Evolutionary conservation across 805 yeast species (phyloP), one percentile per base, ranked within the genome.

Genomic region (Geotrichum ghanense): DNA sequence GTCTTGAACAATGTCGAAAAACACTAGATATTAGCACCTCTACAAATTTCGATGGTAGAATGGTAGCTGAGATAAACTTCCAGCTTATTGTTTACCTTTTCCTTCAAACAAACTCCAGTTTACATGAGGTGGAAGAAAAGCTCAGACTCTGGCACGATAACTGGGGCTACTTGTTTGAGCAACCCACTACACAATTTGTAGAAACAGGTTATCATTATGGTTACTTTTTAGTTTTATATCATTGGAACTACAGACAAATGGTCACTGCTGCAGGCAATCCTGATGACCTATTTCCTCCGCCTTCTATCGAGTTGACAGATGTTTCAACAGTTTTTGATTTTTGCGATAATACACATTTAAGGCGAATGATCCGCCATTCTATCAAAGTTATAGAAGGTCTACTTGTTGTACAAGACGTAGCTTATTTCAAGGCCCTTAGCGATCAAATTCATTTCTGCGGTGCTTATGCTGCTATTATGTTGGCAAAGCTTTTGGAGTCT

Each of bases 31-130:
- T 76, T 34, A 68, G 79, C 3, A 67, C 75, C 27, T 76, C 88
- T 2, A 81, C 88, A 3, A 81, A 82, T 56, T 84, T 83, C 59
- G 95, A 84, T 58, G 86, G 84, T n/a, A 64, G 92, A 49, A 81
- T 84, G 77, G 80, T 83, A 5, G 80, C 87, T 37, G 94, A 84
- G 60, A 76, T 82, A 44, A 74, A 79, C 17, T 68, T 82, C 9
- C 76, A 80, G 46, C 59, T 75, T 16, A 69, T 77, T 10, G 68
- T 79, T 0, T 81, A 81, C 62, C 74, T 74, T 48, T 81, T 69
- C 58, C 64, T 79, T 19, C 81, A 79, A 48, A 59, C 61, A 37
- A 48, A 44, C 25, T 53, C 48, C 43, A 60, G 63, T 46, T 69
- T 67, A 49, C 56, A 48, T 21, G 46, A 63, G 2, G 75, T 73